A percentile compares a stretch with the other conserved stretches of the same genome.
phyloP scores from a whole-genome alignment of 2,329 filamentous ascomycete genomes.

The Cytospora mali region DNA sequence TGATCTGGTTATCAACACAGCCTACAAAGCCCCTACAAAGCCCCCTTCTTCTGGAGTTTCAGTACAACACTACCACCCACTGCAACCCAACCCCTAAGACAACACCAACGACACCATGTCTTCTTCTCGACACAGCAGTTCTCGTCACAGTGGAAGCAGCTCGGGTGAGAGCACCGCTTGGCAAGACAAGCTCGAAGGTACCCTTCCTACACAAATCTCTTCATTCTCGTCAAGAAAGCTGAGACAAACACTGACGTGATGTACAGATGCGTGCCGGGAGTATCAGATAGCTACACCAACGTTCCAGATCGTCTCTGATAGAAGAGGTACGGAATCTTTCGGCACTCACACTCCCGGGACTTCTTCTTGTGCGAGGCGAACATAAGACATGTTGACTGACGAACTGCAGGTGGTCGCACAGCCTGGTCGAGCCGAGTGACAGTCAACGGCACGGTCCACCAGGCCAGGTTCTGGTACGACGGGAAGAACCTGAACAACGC shows the following conservation, averaged over 20 bases:
- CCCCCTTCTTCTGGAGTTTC: not conserved
- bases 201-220: not conserved
- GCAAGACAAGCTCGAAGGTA: constrained; percentile 40
- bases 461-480: constrained; percentile 90
- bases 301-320: constrained; percentile 40
- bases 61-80: not conserved
- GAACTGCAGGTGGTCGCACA: constrained; percentile 74
- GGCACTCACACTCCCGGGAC: not conserved
- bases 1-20: constrained; percentile 14
- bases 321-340: constrained; percentile 36
- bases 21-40: not conserved
- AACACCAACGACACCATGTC: constrained; percentile 17
- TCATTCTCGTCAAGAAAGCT: not conserved
- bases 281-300: constrained; percentile 35
- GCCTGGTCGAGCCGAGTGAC: constrained; percentile 85
- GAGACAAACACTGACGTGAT: not conserved
- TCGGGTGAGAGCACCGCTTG: constrained; percentile 32
- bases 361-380: not conserved
- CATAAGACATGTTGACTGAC: constrained; percentile 11
- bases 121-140: constrained; percentile 27
- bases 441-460: constrained; percentile 65
- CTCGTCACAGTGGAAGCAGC: constrained; percentile 29
- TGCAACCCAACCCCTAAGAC: not conserved
- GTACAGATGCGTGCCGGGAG: constrained; percentile 38
- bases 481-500: constrained; percentile 86